A percentile compares a stretch with the other conserved stretches of the same genome.
Evolutionary conservation across 2,329 filamentous ascomycete species (phyloP).

Genomic region (Salinomyces thailandicus): DNA sequence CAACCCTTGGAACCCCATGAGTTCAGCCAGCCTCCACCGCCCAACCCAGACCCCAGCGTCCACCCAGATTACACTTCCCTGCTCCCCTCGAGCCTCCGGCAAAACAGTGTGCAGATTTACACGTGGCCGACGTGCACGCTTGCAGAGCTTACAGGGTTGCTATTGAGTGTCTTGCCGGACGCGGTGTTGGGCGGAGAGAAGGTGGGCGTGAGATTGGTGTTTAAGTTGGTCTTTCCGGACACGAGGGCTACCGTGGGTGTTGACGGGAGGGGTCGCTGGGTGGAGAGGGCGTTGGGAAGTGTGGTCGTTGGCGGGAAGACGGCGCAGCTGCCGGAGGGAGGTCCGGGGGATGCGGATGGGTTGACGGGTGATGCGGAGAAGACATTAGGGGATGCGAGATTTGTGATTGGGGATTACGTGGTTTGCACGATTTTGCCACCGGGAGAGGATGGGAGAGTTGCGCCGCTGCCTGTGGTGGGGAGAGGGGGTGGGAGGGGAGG

Average conservation of each 20-base stretch:
- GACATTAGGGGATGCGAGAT: constrained; percentile 65
- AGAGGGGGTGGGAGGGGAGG: constrained; percentile 1
- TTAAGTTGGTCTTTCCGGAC: constrained; percentile 78
- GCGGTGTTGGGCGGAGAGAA: constrained; percentile 60
- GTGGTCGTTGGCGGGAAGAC: constrained; percentile 54
- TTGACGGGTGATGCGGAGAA: constrained; percentile 52
- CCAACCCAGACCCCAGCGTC: constrained; percentile 20
- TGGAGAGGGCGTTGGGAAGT: constrained; percentile 71
- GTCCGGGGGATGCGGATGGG: constrained; percentile 26
- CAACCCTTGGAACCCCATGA: constrained; percentile 67
- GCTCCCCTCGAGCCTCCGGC: constrained; percentile 43
- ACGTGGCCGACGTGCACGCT: constrained; percentile 77
- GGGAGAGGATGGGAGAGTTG: constrained; percentile 61
- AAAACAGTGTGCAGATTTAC: constrained; percentile 57
- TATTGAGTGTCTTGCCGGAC: constrained; percentile 55
- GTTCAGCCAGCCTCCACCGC: constrained; percentile 45
- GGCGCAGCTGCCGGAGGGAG: constrained; percentile 18
- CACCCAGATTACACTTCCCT: constrained; percentile 36
- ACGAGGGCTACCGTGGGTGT: constrained; percentile 39
- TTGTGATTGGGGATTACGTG: constrained; percentile 83
- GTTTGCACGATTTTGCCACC: constrained; percentile 73
- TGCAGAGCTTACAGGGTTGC: constrained; percentile 65
- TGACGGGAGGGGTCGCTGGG: constrained; percentile 50
- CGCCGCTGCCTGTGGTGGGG: constrained; percentile 41
- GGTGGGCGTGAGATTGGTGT: constrained; percentile 75